Evolutionary conservation across 176 grass and related monocot genomes (phyloP), one percentile per base, ranked within the genome.

Genomic region (Bolboschoenus planiculmis): DNA sequence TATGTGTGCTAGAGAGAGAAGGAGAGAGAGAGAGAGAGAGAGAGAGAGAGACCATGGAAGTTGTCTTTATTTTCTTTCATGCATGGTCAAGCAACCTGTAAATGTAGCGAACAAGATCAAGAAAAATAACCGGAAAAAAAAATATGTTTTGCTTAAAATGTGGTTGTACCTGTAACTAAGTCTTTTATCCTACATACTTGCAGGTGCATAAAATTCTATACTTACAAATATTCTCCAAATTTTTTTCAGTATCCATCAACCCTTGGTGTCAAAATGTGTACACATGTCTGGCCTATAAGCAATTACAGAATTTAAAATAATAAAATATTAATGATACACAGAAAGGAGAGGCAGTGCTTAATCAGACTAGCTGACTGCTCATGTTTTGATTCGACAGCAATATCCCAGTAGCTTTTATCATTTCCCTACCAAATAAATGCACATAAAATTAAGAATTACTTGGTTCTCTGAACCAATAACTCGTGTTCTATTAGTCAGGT

Each of bases 281-380:
- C 24, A 75, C 4, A 3, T 16, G 31, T 37, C 16, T 30, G 33
- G 56, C 16, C 3, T 8, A 37, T 37, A 67, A 67, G 16, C 34
- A 35, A 21, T 31, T 36, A 79, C 50, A 57, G 26, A 57, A 34
- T 35, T 79, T 57, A 79, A 53, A 57, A 39, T 79, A 79, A 57
- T 4, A 39, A 67, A 67, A 67, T 39, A 67, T 5, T 67, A 79
- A 55, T 57, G 53, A 79, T 79, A 55, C 76, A 79, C 53, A 79
- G 76, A 79, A 79, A 57, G 18, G 4, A 13, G 36, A 46, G 56
- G 0, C 55, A 81, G 14, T n/a, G 6, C 14, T 81, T 46, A 44
- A 81, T 29, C 37, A 47, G 71, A 77, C 40, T 43, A 77, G n/a
- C 0, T 75, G 71, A 75, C 48, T 0, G 24, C 71, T 50, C 56